A percentile compares a stretch with the other conserved stretches of the same genome.
phyloP scores from a whole-genome alignment of 345 rosid species.

The Melastoma malabathricum region DNA sequence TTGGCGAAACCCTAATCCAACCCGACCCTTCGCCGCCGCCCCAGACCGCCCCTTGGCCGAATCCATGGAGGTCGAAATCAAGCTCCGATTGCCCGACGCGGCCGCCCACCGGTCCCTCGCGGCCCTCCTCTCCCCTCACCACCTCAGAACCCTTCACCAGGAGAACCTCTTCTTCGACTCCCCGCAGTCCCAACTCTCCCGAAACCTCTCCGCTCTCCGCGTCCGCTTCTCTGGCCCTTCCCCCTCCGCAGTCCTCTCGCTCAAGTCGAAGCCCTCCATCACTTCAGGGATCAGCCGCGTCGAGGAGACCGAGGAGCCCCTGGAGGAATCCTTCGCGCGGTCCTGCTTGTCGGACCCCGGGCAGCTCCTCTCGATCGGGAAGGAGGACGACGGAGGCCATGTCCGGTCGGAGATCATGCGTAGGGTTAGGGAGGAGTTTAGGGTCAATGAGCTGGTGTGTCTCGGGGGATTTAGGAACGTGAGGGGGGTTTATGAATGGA shows the following conservation, averaged over 20 bases:
- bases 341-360: slow-evolving; percentile 22
- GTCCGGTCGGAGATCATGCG: slow-evolving; percentile 26
- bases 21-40: slow-evolving; percentile 3
- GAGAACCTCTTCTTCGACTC: slow-evolving; percentile 59
- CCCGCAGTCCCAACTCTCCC: slow-evolving; percentile 21
- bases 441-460: slow-evolving; percentile 23
- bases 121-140: slow-evolving; percentile 32
- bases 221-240: slow-evolving; percentile 38
- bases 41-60: background rate
- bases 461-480: slow-evolving; percentile 55
- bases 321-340: slow-evolving; percentile 27
- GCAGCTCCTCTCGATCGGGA: slow-evolving; percentile 10
- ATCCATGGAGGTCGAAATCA: slow-evolving; percentile 57
- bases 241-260: slow-evolving; percentile 35
- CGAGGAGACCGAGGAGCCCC: slow-evolving; percentile 46
- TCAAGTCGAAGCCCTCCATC: slow-evolving; percentile 42
- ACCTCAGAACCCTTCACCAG: slow-evolving; percentile 34
- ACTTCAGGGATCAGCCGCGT: slow-evolving; percentile 40
- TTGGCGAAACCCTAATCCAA: slow-evolving; percentile 3
- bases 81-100: slow-evolving; percentile 33
- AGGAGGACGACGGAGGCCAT: too few relatives aligned
- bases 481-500: slow-evolving; percentile 49
- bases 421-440: slow-evolving; percentile 34
- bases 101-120: slow-evolving; percentile 24
- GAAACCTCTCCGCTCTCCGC: slow-evolving; percentile 41